phyloP scores from a whole-genome alignment of 306 rosid genomes.

The Biancaea sappan region DNA sequence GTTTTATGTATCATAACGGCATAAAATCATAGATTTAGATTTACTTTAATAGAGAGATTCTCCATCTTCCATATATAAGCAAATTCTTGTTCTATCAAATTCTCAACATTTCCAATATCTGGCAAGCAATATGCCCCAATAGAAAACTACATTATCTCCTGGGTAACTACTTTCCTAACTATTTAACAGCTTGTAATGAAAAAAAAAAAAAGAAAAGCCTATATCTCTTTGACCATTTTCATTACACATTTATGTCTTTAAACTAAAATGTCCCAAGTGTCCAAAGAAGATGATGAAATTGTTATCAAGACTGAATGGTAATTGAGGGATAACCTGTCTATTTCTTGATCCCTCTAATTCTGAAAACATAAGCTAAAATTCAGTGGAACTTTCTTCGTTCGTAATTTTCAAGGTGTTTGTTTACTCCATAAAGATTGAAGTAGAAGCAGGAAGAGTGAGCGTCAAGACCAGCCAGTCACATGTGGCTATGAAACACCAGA shows the following conservation, averaged over 20 bases:
- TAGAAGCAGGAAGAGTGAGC: slow-evolving; percentile 8
- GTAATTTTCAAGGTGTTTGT: not conserved
- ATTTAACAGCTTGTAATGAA: not conserved
- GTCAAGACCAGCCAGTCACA: not conserved
- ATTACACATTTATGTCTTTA: slow-evolving; percentile 5
- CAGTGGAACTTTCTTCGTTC: not conserved
- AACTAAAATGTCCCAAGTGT: not conserved
- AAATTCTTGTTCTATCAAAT: not conserved
- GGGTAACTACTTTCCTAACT: slow-evolving; percentile 19
- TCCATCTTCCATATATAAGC: not conserved
- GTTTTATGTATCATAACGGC: slow-evolving; percentile 4
- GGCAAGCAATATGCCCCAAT: not conserved
- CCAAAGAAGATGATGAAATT: slow-evolving; percentile 6
- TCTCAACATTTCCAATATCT: not conserved
- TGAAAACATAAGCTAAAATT: not conserved
- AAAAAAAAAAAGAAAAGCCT: too few species aligned
- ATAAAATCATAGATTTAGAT: slow-evolving; percentile 8
- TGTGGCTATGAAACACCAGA: slow-evolving; percentile 1
- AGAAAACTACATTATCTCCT: not conserved
- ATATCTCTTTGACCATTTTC: not conserved
- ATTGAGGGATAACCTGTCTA: not conserved
- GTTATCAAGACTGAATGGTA: not conserved
- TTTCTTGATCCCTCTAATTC: not conserved
- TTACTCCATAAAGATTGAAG: not conserved
- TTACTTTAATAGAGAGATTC: not conserved